These are phyloP conservation scores for Symbiodinium natans DNA, from an alignment of 73 alveolate genomes.

Conservation along the genomic window DNA sequence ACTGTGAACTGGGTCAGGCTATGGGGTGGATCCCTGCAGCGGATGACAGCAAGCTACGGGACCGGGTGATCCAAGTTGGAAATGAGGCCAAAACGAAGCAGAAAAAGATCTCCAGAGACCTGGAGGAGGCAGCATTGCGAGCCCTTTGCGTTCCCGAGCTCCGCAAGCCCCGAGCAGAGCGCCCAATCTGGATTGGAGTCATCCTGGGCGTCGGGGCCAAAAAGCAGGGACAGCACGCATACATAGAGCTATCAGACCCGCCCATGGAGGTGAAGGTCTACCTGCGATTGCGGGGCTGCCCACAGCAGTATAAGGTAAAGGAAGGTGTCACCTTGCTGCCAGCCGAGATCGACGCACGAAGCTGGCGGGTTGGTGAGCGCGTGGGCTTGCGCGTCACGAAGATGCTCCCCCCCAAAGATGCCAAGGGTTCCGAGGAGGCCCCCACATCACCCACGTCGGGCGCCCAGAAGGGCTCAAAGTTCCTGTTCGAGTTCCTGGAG, in stretches of 20 bases:
- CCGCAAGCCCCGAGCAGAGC: not conserved
- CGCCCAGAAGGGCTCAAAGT: not conserved
- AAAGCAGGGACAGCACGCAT: not conserved
- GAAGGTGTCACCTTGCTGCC: not conserved
- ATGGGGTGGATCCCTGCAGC: not conserved
- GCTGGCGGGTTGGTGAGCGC: not conserved
- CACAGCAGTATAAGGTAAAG: not conserved
- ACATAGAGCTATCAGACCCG: not conserved
- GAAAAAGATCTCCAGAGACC: not conserved
- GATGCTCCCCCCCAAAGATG: not conserved
- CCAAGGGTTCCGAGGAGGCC: not conserved
- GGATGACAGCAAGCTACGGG: not conserved
- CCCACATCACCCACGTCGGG: not conserved
- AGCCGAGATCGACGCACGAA: not conserved
- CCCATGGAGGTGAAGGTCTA: conserved; percentile 1
- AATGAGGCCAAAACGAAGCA: not conserved
- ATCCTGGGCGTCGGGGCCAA: not conserved
- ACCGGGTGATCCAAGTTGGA: not conserved
- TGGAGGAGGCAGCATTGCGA: not conserved
- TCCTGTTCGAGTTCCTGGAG: not conserved
- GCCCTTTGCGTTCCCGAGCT: not conserved
- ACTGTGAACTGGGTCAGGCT: not conserved
- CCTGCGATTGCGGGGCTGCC: not conserved
- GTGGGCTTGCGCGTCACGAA: not conserved
- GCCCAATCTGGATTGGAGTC: not conserved